phyloP scores from a whole-genome alignment of 106 monocot species.

The Triglochin maritima region DNA sequence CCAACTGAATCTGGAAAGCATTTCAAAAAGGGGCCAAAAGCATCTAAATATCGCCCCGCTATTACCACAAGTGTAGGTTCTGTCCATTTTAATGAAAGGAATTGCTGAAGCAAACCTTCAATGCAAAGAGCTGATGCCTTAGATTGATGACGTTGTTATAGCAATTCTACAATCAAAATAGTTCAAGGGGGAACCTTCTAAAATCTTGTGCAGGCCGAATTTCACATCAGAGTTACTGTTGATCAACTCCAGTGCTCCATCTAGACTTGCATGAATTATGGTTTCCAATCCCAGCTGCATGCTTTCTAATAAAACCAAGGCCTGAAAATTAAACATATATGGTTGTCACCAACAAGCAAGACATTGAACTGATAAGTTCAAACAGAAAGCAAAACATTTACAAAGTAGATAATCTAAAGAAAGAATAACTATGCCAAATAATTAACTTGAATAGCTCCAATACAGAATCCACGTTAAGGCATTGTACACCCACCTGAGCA shows the following conservation, averaged over 20 bases:
- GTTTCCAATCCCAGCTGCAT: slow-evolving; percentile 70
- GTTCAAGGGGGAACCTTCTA: slow-evolving; percentile 51
- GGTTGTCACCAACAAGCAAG: background rate
- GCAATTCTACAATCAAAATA: background rate
- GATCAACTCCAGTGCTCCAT: slow-evolving; percentile 31
- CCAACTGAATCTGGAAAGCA: slow-evolving; percentile 58
- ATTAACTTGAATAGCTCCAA: background rate
- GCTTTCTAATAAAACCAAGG: slow-evolving; percentile 60
- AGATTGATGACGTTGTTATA: background rate
- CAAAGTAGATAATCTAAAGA: background rate
- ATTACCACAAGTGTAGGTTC: slow-evolving; percentile 57
- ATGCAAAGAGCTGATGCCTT: background rate
- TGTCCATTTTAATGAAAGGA: slow-evolving; percentile 66
- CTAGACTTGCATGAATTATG: slow-evolving; percentile 57
- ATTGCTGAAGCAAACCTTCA: slow-evolving; percentile 71
- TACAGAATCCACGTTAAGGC: background rate
- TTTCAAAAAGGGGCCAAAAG: slow-evolving; percentile 78
- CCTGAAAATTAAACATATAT: slow-evolving; percentile 25
- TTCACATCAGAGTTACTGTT: slow-evolving; percentile 32
- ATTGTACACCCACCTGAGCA: slow-evolving; percentile 37
- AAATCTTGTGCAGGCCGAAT: slow-evolving; percentile 42
- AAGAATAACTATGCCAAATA: background rate
- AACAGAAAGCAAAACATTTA: slow-evolving; percentile 5
- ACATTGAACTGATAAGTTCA: background rate
- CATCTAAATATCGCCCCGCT: slow-evolving; percentile 69